phyloP scores from a whole-genome alignment of 2,329 filamentous ascomycete genomes.

The Microdochium bolleyi region DNA sequence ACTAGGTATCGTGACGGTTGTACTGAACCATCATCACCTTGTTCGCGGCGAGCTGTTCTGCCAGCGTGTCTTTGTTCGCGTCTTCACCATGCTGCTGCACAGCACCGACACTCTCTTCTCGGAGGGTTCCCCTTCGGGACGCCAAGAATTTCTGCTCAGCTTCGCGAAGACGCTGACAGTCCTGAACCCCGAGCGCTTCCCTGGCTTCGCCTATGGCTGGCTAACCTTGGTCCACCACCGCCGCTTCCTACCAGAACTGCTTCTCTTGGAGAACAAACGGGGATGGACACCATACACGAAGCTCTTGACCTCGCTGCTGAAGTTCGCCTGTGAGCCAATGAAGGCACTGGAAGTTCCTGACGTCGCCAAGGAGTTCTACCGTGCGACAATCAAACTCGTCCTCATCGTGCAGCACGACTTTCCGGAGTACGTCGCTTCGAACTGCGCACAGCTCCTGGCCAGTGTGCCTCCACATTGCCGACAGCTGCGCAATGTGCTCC shows the following conservation, averaged over 20 bases:
- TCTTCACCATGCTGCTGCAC: constrained; percentile 77
- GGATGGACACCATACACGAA: constrained; percentile 74
- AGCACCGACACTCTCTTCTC: constrained; percentile 56
- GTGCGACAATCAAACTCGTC: constrained; percentile 73
- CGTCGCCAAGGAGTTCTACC: constrained; percentile 75
- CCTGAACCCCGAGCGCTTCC: constrained; percentile 69
- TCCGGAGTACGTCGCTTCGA: constrained; percentile 83
- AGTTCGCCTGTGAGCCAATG: constrained; percentile 71
- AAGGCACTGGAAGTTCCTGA: constrained; percentile 63
- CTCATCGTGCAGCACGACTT: constrained; percentile 89
- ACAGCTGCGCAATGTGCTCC: constrained; percentile 81
- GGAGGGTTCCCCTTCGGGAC: constrained; percentile 52
- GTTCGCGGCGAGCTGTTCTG: constrained; percentile 77
- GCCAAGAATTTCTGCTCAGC: constrained; percentile 61
- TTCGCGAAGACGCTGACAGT: constrained; percentile 65
- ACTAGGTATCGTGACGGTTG: constrained; percentile 67
- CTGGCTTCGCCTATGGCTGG: constrained; percentile 83
- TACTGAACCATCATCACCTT: constrained; percentile 79
- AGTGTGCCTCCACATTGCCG: constrained; percentile 76
- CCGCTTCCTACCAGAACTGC: constrained; percentile 70
- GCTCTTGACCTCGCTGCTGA: constrained; percentile 64
- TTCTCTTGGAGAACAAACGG: constrained; percentile 56
- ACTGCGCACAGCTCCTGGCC: constrained; percentile 75
- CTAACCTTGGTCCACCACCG: constrained; percentile 75
- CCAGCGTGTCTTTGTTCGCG: constrained; percentile 82